Percentiles rank a stretch among this genome's conserved stretches.
These are phyloP conservation scores for Pestalotiopsis sp. DNA, from an alignment of 2,329 filamentous ascomycete species.

Conservation along the genomic window DNA sequence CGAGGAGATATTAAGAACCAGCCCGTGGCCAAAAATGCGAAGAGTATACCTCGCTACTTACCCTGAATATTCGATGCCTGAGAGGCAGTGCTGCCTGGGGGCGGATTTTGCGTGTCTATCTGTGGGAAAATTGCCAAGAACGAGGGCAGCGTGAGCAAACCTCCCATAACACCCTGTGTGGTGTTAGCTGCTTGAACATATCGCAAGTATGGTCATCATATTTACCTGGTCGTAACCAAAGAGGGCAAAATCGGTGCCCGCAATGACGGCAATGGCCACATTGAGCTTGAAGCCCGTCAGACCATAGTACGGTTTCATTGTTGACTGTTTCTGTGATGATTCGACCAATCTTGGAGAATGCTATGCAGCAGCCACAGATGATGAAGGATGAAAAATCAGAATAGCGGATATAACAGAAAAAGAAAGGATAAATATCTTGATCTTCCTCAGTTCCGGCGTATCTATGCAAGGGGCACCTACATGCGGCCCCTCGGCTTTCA, in stretches of 20 bases:
- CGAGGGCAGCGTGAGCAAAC: conserved; percentile 5
- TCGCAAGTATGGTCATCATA: neutral
- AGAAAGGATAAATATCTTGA: neutral
- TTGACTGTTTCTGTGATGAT: neutral
- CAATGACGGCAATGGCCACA: conserved; percentile 19
- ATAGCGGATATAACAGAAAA: neutral
- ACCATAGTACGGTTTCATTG: conserved; percentile 18
- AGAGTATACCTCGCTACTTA: neutral
- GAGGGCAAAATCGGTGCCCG: conserved; percentile 20
- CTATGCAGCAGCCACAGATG: neutral
- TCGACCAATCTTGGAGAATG: neutral
- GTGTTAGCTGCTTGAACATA: neutral
- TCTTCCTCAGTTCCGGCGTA: neutral
- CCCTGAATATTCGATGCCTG: conserved; percentile 19
- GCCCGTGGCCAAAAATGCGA: too few species aligned
- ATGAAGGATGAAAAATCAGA: neutral
- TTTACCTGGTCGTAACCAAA: conserved; percentile 20
- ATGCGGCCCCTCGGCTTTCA: neutral
- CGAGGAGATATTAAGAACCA: neutral
- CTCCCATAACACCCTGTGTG: conserved; percentile 4
- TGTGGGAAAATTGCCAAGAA: conserved; percentile 18
- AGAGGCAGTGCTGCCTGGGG: conserved; percentile 14
- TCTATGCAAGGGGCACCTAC: neutral
- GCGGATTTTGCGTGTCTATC: conserved; percentile 16
- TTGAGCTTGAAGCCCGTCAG: conserved; percentile 18